Evolutionary conservation across 495 filamentous ascomycete genomes (phyloP), one percentile per base, ranked within the genome.

Genomic region (Poronia punctata): DNA sequence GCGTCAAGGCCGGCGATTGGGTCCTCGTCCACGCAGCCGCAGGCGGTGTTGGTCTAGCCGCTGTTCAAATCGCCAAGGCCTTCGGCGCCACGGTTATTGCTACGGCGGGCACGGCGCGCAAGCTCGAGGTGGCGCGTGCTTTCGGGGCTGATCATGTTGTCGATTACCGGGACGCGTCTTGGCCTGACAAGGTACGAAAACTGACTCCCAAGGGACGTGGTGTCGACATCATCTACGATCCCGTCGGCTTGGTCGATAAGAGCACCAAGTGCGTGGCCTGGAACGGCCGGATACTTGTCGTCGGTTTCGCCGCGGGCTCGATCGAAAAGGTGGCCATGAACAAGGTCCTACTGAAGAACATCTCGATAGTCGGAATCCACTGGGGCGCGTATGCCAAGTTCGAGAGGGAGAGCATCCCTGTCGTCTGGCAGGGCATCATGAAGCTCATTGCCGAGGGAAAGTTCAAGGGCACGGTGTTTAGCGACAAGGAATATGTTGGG

Each of bases 321-420:
- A 94, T 95, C 51, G 90, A 97, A 67, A 92, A 92, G 62, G 75
- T 96, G 38, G 84, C 85, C 14, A 76, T 88, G 71, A 97, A 97
- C 59, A 78, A 88, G 62, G 85, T 95, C 16, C 60, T 95, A 50
- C 66, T 97, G 52, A 97, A 95, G 75, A 97, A 97, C 64, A 88
- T 95, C 40, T 83, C 78, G 48, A 59, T 97, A 10, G 83, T 95
- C 3, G 90, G 90, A 1, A 62, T 95, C 53, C 87, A 95, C 61
- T 97, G 89, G 89, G 90, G 90, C 1, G 70, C 76, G 60, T 97
- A 95, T 69, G 69, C 79, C 2, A 72, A 64, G 22, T 74, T 78
- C 48, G 87, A 95, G 68, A 77, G 66, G 35, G 75, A 82, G 61
- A 84, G 74, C 5, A 76, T 92, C 0, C 70, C 68, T 15, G 61